phyloP scores from a whole-genome alignment of 768 basidiomycete species.

The Xerocomellus dryophilus region DNA sequence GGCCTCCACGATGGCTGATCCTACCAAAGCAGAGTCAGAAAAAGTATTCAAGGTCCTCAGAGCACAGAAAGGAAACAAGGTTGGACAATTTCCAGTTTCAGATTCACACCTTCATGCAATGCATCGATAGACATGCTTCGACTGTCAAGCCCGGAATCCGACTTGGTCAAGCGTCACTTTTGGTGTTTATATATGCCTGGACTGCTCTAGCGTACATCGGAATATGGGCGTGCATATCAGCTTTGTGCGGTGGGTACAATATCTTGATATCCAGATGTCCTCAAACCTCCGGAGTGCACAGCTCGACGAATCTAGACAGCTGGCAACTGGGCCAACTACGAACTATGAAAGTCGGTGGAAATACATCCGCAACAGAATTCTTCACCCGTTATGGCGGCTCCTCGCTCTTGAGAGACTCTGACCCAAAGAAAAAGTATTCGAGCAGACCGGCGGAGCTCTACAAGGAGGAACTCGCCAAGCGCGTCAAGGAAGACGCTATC shows the following conservation, averaged over 20 bases:
- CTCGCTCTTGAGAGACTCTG: slow-evolving; percentile 63
- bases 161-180: slow-evolving; percentile 98
- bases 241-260: slow-evolving; percentile 77
- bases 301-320: slow-evolving; percentile 93
- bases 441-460: slow-evolving; percentile 82
- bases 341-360: slow-evolving; percentile 95
- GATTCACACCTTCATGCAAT: slow-evolving; percentile 1
- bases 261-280: background rate
- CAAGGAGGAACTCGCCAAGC: slow-evolving; percentile 83
- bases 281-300: slow-evolving; percentile 35
- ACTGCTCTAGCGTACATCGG: slow-evolving; percentile 92
- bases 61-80: slow-evolving; percentile 87
- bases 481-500: slow-evolving; percentile 71
- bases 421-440: slow-evolving; percentile 88
- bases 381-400: slow-evolving; percentile 84
- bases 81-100: slow-evolving; percentile 21
- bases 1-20: slow-evolving; percentile 55
- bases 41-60: slow-evolving; percentile 81
- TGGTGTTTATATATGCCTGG: slow-evolving; percentile 95
- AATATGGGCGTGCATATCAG: slow-evolving; percentile 98
- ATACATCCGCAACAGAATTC: slow-evolving; percentile 81
- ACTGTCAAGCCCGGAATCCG: slow-evolving; percentile 93
- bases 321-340: slow-evolving; percentile 92
- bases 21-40: slow-evolving; percentile 83
- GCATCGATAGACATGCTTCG: slow-evolving; percentile 74